A percentile compares a stretch with the other conserved stretches of the same genome.
phyloP scores from a whole-genome alignment of 73 alveolate genomes.

The Blepharisma japonicum region DNA sequence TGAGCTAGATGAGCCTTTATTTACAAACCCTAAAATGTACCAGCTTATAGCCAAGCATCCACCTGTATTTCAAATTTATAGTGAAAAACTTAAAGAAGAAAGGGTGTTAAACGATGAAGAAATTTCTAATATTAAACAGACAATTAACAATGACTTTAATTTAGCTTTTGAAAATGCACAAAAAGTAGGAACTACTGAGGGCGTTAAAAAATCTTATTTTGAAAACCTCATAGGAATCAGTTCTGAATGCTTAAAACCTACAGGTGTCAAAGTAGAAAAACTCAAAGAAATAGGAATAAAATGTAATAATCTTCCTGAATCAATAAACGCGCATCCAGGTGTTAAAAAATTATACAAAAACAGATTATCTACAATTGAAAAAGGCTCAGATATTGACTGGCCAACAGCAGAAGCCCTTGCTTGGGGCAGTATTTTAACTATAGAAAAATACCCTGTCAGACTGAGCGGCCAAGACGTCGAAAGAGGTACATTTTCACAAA shows the following conservation, averaged over 20 bases:
- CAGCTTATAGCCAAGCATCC: conserved; percentile 29
- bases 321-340: conserved; percentile 59
- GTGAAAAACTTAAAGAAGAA: conserved; percentile 51
- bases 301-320: conserved; percentile 62
- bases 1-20: conserved; percentile 64
- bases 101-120: conserved; percentile 46
- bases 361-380: conserved; percentile 61
- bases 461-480: conserved; percentile 81
- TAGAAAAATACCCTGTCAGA: conserved; percentile 78
- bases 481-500: conserved; percentile 88
- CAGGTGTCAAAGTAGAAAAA: conserved; percentile 62
- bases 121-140: conserved; percentile 31
- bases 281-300: conserved; percentile 56
- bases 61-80: conserved; percentile 27
- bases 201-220: conserved; percentile 32
- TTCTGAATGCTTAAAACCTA: not conserved
- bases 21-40: conserved; percentile 67
- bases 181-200: not conserved
- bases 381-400: conserved; percentile 90
- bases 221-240: not conserved
- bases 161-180: not conserved
- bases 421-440: conserved; percentile 75
- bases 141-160: too few species aligned
- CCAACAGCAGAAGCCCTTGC: conserved; percentile 95
- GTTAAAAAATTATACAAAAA: conserved; percentile 65